These are phyloP conservation scores for Sugiyamaella chiloensis DNA, from an alignment of 805 yeast species.

Conservation along the genomic window DNA sequence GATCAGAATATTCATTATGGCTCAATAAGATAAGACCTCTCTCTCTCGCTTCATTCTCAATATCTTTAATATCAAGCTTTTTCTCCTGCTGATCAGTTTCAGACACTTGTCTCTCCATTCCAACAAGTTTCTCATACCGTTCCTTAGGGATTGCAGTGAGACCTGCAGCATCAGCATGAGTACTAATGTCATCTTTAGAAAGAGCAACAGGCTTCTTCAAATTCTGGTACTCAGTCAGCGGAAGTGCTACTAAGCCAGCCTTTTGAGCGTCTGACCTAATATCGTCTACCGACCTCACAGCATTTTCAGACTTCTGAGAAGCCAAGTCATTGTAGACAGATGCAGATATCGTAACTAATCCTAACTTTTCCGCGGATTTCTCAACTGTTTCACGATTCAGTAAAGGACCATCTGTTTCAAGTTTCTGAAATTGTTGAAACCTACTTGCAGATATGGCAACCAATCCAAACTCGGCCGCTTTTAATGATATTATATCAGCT, in stretches of 20 bases:
- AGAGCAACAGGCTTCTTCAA: slow-evolving; percentile 1
- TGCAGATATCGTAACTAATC: slow-evolving; percentile 22
- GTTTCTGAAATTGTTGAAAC: background rate
- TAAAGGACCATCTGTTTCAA: slow-evolving; percentile 1
- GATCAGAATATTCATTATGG: slow-evolving; percentile 7
- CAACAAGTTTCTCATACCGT: slow-evolving; percentile 58
- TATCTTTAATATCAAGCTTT: slow-evolving; percentile 7
- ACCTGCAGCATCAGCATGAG: slow-evolving; percentile 37
- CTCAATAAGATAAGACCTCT: slow-evolving; percentile 11
- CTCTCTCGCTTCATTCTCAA: slow-evolving; percentile 10
- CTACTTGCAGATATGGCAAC: background rate
- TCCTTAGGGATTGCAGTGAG: slow-evolving; percentile 53
- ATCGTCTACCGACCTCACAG: slow-evolving; percentile 10
- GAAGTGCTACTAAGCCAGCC: slow-evolving; percentile 24
- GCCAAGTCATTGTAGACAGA: slow-evolving; percentile 11
- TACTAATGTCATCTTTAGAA: slow-evolving; percentile 31
- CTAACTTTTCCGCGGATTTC: slow-evolving; percentile 20
- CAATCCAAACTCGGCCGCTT: background rate
- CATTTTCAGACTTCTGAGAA: background rate
- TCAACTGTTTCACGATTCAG: slow-evolving; percentile 18
- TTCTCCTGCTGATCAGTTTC: background rate
- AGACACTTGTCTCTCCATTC: background rate
- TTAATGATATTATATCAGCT: background rate
- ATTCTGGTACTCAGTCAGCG: slow-evolving; percentile 18
- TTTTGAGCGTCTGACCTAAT: slow-evolving; percentile 14